Evolutionary conservation across 148 eudicot species (phyloP).

Genomic region (Silene uniflora): DNA sequence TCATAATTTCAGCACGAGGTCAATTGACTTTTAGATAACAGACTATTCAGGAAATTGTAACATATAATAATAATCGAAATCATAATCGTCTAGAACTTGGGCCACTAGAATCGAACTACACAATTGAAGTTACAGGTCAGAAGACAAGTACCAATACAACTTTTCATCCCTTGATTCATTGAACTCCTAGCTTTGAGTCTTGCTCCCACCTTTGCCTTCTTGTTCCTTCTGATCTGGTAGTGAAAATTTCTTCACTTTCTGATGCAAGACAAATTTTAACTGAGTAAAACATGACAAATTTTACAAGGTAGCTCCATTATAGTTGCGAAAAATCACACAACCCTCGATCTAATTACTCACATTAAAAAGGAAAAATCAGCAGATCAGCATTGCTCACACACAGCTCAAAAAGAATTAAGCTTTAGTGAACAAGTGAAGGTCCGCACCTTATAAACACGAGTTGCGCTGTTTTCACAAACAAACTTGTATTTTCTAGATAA

Average conservation of each 20-base stretch:
- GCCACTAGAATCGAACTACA: neutral
- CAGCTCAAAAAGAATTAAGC: neutral
- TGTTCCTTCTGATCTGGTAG: constrained; percentile 40
- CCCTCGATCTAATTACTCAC: too few relatives aligned
- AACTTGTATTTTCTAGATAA: too few relatives aligned
- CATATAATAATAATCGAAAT: neutral
- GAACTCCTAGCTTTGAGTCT: constrained; percentile 21
- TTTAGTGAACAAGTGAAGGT: neutral
- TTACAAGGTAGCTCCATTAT: too few relatives aligned
- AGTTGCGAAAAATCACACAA: too few relatives aligned
- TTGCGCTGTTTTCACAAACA: too few relatives aligned
- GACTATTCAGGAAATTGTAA: neutral
- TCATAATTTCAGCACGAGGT: neutral
- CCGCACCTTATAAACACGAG: too few relatives aligned
- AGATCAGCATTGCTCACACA: neutral
- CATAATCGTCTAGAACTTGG: too few relatives aligned
- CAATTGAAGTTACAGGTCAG: neutral
- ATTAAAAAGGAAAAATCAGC: neutral
- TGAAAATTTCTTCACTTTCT: constrained; percentile 80
- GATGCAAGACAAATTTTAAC: too few relatives aligned
- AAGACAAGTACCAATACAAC: neutral
- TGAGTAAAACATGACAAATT: too few relatives aligned
- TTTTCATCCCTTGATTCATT: neutral
- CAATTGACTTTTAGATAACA: neutral
- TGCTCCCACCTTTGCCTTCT: constrained; percentile 26